Percentiles rank a stretch among this genome's conserved stretches.
Conservation (phyloP, 139 green algal genomes). For the Deuterostichococcus epilithicus region DNA sequence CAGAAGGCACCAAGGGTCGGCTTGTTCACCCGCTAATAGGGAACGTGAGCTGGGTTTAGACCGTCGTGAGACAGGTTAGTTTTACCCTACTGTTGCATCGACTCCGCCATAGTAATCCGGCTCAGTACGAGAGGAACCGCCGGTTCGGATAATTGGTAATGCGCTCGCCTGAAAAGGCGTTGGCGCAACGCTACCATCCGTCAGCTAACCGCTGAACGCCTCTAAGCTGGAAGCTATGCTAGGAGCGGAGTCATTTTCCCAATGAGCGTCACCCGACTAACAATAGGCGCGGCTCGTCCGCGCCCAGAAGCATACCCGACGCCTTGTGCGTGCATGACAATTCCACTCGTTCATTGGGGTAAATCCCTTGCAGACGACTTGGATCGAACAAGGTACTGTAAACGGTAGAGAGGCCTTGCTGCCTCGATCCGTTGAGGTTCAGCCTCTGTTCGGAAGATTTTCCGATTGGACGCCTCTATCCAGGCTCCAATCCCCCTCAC, state of each 20-base stretch:
- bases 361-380: conserved; percentile 86
- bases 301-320: conserved; percentile 63
- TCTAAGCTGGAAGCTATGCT: conserved; percentile 77
- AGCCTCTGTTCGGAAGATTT: conserved; percentile 61
- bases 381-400: conserved; percentile 81
- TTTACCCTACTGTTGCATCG: conserved; percentile 78
- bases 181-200: conserved; percentile 82
- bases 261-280: conserved; percentile 69
- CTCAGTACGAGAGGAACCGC: conserved; percentile 92
- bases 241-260: conserved; percentile 58
- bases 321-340: conserved; percentile 56
- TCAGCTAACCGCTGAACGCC: conserved; percentile 82
- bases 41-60: conserved; percentile 82
- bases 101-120: conserved; percentile 81
- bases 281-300: conserved; percentile 58
- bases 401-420: conserved; percentile 82
- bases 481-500: background rate
- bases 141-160: conserved; percentile 80
- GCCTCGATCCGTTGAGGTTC: conserved; percentile 81
- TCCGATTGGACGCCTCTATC: background rate
- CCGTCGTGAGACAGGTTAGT: conserved; percentile 58
- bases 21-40: conserved; percentile 80
- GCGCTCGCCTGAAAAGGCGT: conserved; percentile 73
- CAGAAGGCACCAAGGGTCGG: conserved; percentile 69
- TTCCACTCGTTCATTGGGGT: conserved; percentile 70